Evolutionary conservation across 2,329 filamentous ascomycete species (phyloP), one percentile per base, ranked within the genome.

Genomic region (Aspergillus alliaceus): DNA sequence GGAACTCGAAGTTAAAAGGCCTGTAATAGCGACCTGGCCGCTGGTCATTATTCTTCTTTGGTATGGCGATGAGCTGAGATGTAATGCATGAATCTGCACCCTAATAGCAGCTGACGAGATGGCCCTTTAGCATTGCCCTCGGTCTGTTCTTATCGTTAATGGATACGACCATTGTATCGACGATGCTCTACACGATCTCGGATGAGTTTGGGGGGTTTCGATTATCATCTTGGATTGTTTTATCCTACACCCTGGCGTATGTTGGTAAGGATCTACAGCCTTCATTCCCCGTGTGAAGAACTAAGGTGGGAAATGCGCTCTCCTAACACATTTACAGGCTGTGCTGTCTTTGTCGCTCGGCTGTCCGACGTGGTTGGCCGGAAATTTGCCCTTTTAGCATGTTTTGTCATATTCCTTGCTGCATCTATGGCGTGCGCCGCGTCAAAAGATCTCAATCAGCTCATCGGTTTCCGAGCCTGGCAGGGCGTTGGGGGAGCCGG

Each of bases 101-200:
- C n/a, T 39, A 20, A 29, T 27, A 51, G 37, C 35, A 11, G 40
- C 39, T 56, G 48, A 52, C 34, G n/a, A 53, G 31, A 14, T 27
- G 6, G 22, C 39, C 6, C 15, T 18, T 9, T 34, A 57, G 54
- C 32, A 49, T 57, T 25, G 34, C 50, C 40, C 52, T 57, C 40
- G 54, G 50, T 14, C 50, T 53, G 31, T 53, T 37, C 27, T 37
- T 57, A 39, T 50, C 54, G 6, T 37, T 50, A 18, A 53, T 53
- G 54, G 50, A 50, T 49, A 53, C 34, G 22, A 56, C 54, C 20
- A 56, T 56, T 15, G 31, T 56, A 25, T 56, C 48, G 39, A 56
- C 54, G 25, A 56, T 51, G 47, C 48, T 56, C 25, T 56, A 56
- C 48, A 52, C 54, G 4, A 56, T 56, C 14, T 56, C 54, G 24